Base-by-base conservation (phyloP, 2,329 filamentous ascomycete species). In the Capronia coronata region DNA sequence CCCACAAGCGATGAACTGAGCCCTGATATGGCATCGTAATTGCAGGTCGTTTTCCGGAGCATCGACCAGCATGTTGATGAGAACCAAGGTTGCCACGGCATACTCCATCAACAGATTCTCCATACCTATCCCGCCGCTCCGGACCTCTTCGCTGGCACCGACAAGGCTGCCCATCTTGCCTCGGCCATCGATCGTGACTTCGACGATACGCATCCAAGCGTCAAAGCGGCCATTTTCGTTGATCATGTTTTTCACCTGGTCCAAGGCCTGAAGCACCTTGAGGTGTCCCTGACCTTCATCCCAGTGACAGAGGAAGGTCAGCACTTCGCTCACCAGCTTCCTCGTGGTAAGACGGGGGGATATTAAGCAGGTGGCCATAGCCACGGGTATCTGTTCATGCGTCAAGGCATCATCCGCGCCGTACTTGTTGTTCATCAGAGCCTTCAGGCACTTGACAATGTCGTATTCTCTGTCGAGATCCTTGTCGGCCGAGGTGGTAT, bases 51-150 rank as follows among this genome's bases (percentile, higher is more conserved):
- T 79, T 64, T 94, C 86, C 0, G 90, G 86, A 2, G 89, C 87
- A 68, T 97, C 93, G 54, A 98, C 82, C 61, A 97, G 79, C 84
- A 94, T 94, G 71, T 97, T 98, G 75, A 97, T 82, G 63, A 98
- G 77, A 65, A 97, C 89, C 63, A 98, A 79, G 1, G 90, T 94
- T 27, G 91, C 87, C 42, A 97, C 87, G 32, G 90, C 91, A 65
- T 98, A 98, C 76, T 98, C 93, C 93, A 98, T 97, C 46, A 98
- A 78, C 63, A 96, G 75, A 68, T 97, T 97, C 77, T 98, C 93
- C 84, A 97, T 95, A 66, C 93, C 93, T 63, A 96, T 94, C 57
- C 93, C 93, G 58, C 93, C 93, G 62, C 87, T 95, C 60, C 93
- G 85, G 51, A 95, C 84, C 71, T 98, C 93, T 63, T 97, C 93